phyloP scores from a whole-genome alignment of 2,329 filamentous ascomycete species.

The Phyllosticta citrichinensis region DNA sequence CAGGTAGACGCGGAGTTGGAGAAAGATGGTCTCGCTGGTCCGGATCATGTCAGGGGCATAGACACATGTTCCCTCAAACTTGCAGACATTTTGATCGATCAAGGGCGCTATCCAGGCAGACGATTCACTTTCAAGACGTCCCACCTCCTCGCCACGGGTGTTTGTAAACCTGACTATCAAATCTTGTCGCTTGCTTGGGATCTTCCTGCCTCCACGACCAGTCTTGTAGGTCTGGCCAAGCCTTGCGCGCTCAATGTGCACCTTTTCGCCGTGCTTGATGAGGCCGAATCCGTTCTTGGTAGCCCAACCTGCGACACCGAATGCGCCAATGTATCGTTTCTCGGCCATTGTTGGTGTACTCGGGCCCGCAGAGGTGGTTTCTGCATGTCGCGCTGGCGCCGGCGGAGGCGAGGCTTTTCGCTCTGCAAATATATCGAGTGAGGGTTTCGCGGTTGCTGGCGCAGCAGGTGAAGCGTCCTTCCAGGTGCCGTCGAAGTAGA shows the following conservation, averaged over 20 bases:
- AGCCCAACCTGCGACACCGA: conserved; percentile 86
- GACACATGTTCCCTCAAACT: conserved; percentile 78
- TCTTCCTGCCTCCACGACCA: conserved; percentile 30
- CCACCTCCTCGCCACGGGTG: conserved; percentile 66
- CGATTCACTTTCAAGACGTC: conserved; percentile 74
- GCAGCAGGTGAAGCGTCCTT: conserved; percentile 23
- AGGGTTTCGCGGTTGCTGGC: neutral
- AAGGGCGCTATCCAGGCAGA: conserved; percentile 88
- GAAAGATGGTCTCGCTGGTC: conserved; percentile 88
- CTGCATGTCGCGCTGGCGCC: conserved; percentile 13
- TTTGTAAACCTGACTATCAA: conserved; percentile 89
- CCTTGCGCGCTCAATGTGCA: conserved; percentile 79
- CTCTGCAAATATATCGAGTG: neutral
- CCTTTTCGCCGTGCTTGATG: conserved; percentile 69
- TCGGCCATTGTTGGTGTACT: conserved; percentile 37
- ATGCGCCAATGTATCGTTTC: conserved; percentile 75
- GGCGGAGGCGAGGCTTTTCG: conserved; percentile 9
- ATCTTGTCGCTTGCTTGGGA: conserved; percentile 57
- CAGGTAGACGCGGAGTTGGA: conserved; percentile 74
- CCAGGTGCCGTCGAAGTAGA: conserved; percentile 57
- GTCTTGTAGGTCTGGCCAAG: conserved; percentile 47
- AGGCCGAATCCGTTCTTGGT: conserved; percentile 71
- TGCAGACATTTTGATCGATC: conserved; percentile 81
- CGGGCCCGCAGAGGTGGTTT: conserved; percentile 1
- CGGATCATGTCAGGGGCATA: conserved; percentile 76